phyloP scores from a whole-genome alignment of 495 filamentous ascomycete genomes.

The Penicillium antarcticum region DNA sequence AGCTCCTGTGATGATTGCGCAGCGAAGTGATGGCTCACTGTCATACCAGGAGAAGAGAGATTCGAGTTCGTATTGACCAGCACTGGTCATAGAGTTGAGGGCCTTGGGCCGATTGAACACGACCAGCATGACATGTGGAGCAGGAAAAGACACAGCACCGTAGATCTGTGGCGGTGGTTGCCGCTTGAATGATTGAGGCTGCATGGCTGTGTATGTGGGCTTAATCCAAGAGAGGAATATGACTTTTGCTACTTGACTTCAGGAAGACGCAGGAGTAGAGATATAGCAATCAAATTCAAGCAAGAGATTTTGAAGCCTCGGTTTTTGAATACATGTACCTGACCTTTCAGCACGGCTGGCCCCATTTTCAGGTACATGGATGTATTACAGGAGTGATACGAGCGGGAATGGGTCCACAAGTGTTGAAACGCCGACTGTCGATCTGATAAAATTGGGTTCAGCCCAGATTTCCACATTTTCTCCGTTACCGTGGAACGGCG shows the following conservation, averaged over 20 bases:
- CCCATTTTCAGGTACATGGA: background rate
- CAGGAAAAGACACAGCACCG: conserved; percentile 25
- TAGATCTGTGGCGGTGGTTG: conserved; percentile 9
- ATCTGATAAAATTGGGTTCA: background rate
- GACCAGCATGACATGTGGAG: conserved; percentile 29
- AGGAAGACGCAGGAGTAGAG: too few species aligned
- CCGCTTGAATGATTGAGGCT: conserved; percentile 7
- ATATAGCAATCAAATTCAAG: too few species aligned
- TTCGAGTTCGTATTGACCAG: conserved; percentile 41
- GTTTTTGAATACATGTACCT: too few species aligned
- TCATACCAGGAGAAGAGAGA: conserved; percentile 46
- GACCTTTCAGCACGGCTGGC: too few species aligned
- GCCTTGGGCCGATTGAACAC: conserved; percentile 32
- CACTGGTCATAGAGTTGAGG: conserved; percentile 41
- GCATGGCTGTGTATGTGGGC: background rate
- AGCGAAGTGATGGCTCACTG: conserved; percentile 40
- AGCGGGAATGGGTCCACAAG: background rate
- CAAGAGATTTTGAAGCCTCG: too few species aligned
- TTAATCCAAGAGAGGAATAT: background rate
- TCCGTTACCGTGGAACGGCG: background rate
- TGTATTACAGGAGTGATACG: background rate
- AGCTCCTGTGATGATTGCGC: conserved; percentile 46
- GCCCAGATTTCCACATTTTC: background rate
- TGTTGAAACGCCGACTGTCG: background rate
- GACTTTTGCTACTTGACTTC: too few species aligned